phyloP scores from a whole-genome alignment of 495 filamentous ascomycete genomes.

The Podospora comata region DNA sequence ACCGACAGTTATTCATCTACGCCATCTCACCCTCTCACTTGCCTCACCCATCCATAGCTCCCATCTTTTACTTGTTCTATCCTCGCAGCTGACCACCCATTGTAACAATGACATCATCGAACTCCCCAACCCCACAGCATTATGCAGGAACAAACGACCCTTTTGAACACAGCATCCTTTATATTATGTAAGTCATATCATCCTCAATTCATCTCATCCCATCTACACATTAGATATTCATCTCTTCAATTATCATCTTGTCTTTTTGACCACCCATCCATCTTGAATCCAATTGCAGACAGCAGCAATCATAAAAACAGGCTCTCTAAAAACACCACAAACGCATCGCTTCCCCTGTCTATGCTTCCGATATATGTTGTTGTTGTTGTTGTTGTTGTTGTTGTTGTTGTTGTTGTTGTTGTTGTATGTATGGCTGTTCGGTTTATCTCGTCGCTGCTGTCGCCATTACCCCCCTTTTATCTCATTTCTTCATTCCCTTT shows the following conservation, averaged over 20 bases:
- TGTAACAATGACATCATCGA: slow-evolving; percentile 9
- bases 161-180: background rate
- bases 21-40: background rate
- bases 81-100: background rate
- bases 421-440: background rate
- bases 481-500: slow-evolving; percentile 19
- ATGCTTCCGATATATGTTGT: background rate
- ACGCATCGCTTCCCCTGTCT: background rate
- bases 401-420: no score
- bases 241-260: background rate
- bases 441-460: background rate
- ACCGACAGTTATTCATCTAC: background rate
- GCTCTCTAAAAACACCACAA: background rate
- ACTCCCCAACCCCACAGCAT: background rate
- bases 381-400: no score
- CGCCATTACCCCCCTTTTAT: background rate
- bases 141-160: background rate
- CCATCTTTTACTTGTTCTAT: background rate
- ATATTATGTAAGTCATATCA: background rate
- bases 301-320: no score
- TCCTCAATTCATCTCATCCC: background rate
- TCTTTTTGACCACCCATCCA: background rate
- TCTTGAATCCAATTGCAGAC: background rate
- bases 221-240: background rate
- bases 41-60: background rate